Conservation (phyloP, 345 rosid genomes). For the Clarkia xantiana region DNA sequence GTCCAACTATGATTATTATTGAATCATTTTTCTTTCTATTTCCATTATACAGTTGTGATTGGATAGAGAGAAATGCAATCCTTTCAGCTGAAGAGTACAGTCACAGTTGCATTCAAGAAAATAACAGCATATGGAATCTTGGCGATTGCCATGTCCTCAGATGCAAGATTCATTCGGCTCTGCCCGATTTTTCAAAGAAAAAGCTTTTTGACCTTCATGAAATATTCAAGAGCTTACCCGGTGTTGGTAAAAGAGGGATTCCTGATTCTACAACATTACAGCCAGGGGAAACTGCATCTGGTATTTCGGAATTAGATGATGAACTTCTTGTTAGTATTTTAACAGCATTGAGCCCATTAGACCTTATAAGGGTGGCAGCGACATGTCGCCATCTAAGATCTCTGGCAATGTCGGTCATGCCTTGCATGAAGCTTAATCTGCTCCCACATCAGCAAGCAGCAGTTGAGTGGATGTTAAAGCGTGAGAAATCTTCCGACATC, state of each 20-base stretch:
- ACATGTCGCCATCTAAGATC: slow-evolving; percentile 65
- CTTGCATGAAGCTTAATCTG: slow-evolving; percentile 77
- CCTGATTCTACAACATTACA: slow-evolving; percentile 29
- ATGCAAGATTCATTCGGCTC: slow-evolving; percentile 43
- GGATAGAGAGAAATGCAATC: slow-evolving; percentile 51
- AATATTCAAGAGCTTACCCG: slow-evolving; percentile 63
- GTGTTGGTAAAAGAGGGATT: slow-evolving; percentile 23
- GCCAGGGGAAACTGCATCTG: slow-evolving; percentile 30
- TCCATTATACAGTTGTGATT: slow-evolving; percentile 94
- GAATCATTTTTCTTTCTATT: slow-evolving; percentile 1
- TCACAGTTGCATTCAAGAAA: slow-evolving; percentile 17
- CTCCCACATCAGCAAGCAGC: slow-evolving; percentile 93
- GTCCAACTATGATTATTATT: too few relatives aligned
- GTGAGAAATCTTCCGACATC: slow-evolving; percentile 49
- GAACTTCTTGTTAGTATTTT: slow-evolving; percentile 52
- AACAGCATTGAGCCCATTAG: slow-evolving; percentile 36
- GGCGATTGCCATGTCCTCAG: slow-evolving; percentile 72
- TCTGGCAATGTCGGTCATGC: slow-evolving; percentile 54
- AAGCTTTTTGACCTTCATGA: slow-evolving; percentile 65
- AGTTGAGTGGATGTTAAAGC: slow-evolving; percentile 86
- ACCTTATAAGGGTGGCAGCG: slow-evolving; percentile 55
- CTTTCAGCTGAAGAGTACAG: slow-evolving; percentile 23
- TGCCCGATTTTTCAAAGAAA: slow-evolving; percentile 34
- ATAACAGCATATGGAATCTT: slow-evolving; percentile 37
- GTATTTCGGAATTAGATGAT: slow-evolving; percentile 62